Base-by-base conservation (phyloP, 2,329 filamentous ascomycete species). In the Macroventuria anomochaeta region DNA sequence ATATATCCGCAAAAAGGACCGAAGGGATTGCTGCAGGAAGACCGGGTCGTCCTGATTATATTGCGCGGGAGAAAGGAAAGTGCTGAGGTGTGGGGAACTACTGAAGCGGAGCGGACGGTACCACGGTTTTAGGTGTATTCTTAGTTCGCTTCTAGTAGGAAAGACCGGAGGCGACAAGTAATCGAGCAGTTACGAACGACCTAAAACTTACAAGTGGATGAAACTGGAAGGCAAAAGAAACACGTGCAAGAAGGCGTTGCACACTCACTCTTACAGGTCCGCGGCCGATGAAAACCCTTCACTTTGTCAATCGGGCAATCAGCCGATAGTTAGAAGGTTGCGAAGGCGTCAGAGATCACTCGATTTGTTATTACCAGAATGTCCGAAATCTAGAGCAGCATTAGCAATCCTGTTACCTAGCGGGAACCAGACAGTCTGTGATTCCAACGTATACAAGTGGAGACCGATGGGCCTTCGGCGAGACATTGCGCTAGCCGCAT, bases 331-430 rank as follows among this genome's bases (percentile, higher is more conserved):
- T n/a, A 29, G 18, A 46, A 11, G 13, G 31, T 25, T 46, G 37
- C 36, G 40, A 39, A 46, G 36, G 42, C 50, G 50, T 53, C 50
- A 53, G 31, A 37, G 29, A 50, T 46, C 21, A 28, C 33, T 48
- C 34, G 44, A 54, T 49, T 54, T 49, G 51, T 36, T 32, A 49
- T 49, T 39, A 18, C 39, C 18, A 40, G 39, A 40, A 25, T 18
- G 21, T 44, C 51, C 51, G 53, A 46, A 50, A 46, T 55, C 53
- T 55, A 51, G 53, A 55, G 32, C 15, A 41, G 40, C 29, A 55
- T 55, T 55, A 55, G 53, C 53, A 55, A 55, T 55, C 53, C 7
- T 33, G 29, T 55, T 55, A 55, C 53, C 46, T 55, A 55, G 52
- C 40, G 40, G 25, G 25, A 49, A 44, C 40, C 34, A 31, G 3